Evolutionary conservation across 225 moss, liverwort and hornwort species (phyloP), one percentile per base, ranked within the genome.

Genomic region (Rhytidiadelphus loreus): DNA sequence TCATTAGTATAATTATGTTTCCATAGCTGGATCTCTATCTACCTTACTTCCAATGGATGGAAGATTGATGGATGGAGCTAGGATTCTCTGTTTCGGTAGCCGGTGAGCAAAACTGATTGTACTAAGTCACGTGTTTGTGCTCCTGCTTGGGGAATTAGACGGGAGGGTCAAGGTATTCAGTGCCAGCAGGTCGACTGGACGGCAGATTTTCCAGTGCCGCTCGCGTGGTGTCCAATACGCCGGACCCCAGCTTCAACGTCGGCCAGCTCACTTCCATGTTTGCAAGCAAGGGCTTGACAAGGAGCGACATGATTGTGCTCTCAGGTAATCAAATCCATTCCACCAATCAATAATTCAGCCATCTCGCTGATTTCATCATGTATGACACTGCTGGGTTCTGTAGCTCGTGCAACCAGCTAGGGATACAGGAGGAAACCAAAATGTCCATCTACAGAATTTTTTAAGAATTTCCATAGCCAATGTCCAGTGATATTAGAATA

Each of bases 221-320:
- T 33, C 53, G 62, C 23, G 91, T 89, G 48, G 21, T 0, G 13
- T 59, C 84, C 26, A 88, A 88, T 9, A 62, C 87, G 30, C 94
- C 94, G n/a, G 88, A 83, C 79, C 83, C 93, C 22, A 66, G 60
- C 61, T 85, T 75, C 80, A 69, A 58, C n/a, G 55, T 93, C 20
- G 82, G 3, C n/a, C 94, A 93, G 88, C 89, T 94, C 57, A 83
- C 66, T 64, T 59, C 82, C 57, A 57, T 77, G 30, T 94, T 94
- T 72, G 79, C 73, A 12, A 78, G 69, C 89, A 94, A 94, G 85
- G 94, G 94, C 52, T 71, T 94, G 89, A 72, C 93, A 37, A 90
- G 83, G 91, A 87, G 88, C n/a, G 94, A 94, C 86, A 91, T 94
- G 94, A 29, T 94, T 61, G 90, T 89, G 46, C 93, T 94, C 66